Evolutionary conservation across 1,284 basidiomycete species (phyloP), one percentile per base, ranked within the genome.

Genomic region (Chiua sp.): DNA sequence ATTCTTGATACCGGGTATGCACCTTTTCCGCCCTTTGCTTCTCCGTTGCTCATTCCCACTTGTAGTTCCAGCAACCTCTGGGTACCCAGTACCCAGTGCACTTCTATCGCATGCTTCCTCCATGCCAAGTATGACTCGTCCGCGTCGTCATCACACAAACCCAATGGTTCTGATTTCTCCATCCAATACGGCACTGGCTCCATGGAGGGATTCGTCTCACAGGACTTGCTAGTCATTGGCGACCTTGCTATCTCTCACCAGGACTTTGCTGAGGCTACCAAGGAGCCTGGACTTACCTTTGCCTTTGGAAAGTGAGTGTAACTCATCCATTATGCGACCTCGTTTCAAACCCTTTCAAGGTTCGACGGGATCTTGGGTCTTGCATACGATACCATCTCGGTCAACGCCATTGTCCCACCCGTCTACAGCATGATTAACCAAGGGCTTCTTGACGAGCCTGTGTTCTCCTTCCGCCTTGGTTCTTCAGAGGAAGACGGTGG

Each of bases 101-200:
- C 88, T 15, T 97, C 94, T 37, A 99, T 99, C 70, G 96, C 98
- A 30, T 99, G 98, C 81, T 99, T 99, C 91, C 82, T 98, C 51
- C 97, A 98, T 74, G 72, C 86, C 72, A 98, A 98, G 82, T 99
- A 98, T 76, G 92, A 98, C 71, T 91, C 92, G 18, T 74, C 77
- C n/a, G 65, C 83, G 1, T 99, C 98, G 1, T 89, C 89, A 2
- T 90, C 96, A 0, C 92, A 98, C 88, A 93, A 94, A 80, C 84
- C 88, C 69, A 99, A 99, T 78, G 98, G 96, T 28, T 84, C 94
- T 59, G 81, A 85, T 16, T 99, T 99, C 75, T 87, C 90, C 62
- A 99, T 99, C 70, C 92, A 90, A 68, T 99, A 99, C 74, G 98
- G 98, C 16, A 94, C 94, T 44, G 98, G 98, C 32, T 96, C 96